Conservation (phyloP, 2,329 filamentous ascomycete genomes). For the Alternaria panax region DNA sequence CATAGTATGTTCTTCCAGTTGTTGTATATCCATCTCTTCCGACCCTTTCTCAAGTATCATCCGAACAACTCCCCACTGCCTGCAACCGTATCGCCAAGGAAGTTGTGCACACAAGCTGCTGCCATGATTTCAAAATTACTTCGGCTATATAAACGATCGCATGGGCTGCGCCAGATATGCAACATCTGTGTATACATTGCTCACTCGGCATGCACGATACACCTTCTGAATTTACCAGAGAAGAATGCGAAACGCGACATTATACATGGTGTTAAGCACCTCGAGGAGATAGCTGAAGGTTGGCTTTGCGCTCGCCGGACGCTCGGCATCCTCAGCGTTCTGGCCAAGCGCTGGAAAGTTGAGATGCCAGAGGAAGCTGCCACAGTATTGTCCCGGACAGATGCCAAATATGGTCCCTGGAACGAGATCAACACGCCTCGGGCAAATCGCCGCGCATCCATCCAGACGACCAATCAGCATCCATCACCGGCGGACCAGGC, state of each 20-base stretch:
- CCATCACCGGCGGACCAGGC: slow-evolving; percentile 31
- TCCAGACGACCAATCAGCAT: slow-evolving; percentile 24
- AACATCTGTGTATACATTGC: slow-evolving; percentile 97
- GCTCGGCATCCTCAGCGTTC: slow-evolving; percentile 81
- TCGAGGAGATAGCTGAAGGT: slow-evolving; percentile 94
- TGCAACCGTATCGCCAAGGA: slow-evolving; percentile 84
- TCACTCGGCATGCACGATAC: slow-evolving; percentile 93
- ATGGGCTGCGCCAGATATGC: slow-evolving; percentile 90
- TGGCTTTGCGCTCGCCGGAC: slow-evolving; percentile 91
- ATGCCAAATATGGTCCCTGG: slow-evolving; percentile 78
- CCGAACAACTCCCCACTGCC: slow-evolving; percentile 83
- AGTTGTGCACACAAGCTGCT: slow-evolving; percentile 89
- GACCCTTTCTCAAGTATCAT: slow-evolving; percentile 91
- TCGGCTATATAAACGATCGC: slow-evolving; percentile 89
- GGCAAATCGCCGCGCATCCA: slow-evolving; percentile 24
- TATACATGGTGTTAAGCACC: slow-evolving; percentile 85
- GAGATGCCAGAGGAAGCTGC: slow-evolving; percentile 85
- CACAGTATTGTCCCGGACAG: slow-evolving; percentile 76
- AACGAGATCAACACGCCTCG: slow-evolving; percentile 42
- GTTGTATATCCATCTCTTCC: slow-evolving; percentile 93
- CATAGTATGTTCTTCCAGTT: slow-evolving; percentile 95
- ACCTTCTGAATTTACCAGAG: slow-evolving; percentile 89
- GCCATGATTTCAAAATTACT: slow-evolving; percentile 92
- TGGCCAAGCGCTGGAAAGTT: slow-evolving; percentile 89
- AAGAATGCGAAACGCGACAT: slow-evolving; percentile 91